phyloP scores from a whole-genome alignment of 176 grass and related monocot species.

The Lolium rigidum region DNA sequence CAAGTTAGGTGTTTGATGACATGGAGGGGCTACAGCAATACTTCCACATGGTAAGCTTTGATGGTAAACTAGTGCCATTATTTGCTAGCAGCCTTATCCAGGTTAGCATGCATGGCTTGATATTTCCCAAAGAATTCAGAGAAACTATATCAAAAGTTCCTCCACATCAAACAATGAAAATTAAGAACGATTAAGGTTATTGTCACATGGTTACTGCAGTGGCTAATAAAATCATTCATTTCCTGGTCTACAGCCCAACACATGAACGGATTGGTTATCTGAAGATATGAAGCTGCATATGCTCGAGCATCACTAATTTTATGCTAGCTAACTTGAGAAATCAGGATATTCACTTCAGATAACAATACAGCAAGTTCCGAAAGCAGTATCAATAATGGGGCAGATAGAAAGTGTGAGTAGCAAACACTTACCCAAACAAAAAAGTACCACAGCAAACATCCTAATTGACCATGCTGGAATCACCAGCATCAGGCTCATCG shows the following conservation, averaged over 20 bases:
- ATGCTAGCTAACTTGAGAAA: constrained; percentile 1
- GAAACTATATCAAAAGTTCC: background rate
- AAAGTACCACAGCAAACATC: constrained; percentile 12
- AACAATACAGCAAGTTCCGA: background rate
- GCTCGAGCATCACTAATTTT: background rate
- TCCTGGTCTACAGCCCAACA: background rate
- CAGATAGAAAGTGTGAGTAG: background rate
- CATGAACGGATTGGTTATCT: rapidly evolving
- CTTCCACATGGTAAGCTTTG: constrained; percentile 15
- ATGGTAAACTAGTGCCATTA: background rate
- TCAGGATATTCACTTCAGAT: constrained; percentile 29
- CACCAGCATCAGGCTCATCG: constrained; percentile 37
- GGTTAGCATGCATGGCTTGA: background rate
- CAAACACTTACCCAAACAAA: constrained; percentile 26
- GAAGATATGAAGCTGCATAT: constrained; percentile 7
- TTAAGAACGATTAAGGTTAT: background rate
- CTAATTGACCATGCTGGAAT: constrained; percentile 48
- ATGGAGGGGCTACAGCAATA: background rate
- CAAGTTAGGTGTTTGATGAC: no score
- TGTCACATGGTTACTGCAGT: background rate
- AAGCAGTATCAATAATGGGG: background rate
- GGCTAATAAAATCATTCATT: constrained; percentile 4
- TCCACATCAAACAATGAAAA: background rate
- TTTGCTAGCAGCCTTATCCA: background rate
- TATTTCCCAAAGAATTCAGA: background rate